Evolutionary conservation across 2,329 filamentous ascomycete species (phyloP).

Genomic region (Penicillium sp.): DNA sequence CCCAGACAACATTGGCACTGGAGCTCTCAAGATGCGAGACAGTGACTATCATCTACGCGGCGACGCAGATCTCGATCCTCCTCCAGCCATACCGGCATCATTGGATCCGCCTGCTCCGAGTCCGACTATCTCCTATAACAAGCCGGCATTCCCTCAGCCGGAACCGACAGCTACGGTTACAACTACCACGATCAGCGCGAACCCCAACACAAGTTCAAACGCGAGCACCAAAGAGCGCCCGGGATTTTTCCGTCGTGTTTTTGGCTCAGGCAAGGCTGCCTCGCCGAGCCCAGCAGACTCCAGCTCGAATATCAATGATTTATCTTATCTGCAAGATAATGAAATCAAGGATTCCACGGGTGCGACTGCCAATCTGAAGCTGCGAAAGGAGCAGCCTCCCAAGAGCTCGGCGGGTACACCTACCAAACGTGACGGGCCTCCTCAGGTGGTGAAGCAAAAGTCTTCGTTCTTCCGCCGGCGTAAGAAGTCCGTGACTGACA

Average conservation of each 20-base stretch:
- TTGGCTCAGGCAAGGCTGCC: slow-evolving; percentile 68
- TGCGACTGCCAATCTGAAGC: slow-evolving; percentile 21
- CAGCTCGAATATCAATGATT: slow-evolving; percentile 18
- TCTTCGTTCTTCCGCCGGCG: slow-evolving; percentile 91
- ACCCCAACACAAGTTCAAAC: background rate
- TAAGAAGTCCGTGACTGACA: slow-evolving; percentile 82
- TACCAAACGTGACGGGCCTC: slow-evolving; percentile 34
- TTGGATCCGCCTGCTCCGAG: slow-evolving; percentile 53
- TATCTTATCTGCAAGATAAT: slow-evolving; percentile 23
- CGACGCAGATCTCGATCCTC: slow-evolving; percentile 33
- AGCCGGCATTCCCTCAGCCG: slow-evolving; percentile 42
- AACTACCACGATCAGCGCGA: slow-evolving; percentile 13
- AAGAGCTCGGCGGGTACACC: slow-evolving; percentile 22
- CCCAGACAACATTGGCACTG: slow-evolving; percentile 41
- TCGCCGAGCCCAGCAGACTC: slow-evolving; percentile 23
- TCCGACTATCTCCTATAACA: slow-evolving; percentile 53
- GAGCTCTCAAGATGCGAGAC: slow-evolving; percentile 32
- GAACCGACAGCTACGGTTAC: slow-evolving; percentile 38
- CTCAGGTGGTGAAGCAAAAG: slow-evolving; percentile 76
- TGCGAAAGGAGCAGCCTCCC: slow-evolving; percentile 27
- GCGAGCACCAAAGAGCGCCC: slow-evolving; percentile 63
- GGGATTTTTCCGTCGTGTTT: slow-evolving; percentile 92
- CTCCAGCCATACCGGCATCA: slow-evolving; percentile 44
- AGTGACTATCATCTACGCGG: slow-evolving; percentile 28
- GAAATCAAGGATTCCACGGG: slow-evolving; percentile 25